These are phyloP conservation scores for Solanum aculeatissimum DNA, from an alignment of 305 asterid genomes.

Conservation along the genomic window DNA sequence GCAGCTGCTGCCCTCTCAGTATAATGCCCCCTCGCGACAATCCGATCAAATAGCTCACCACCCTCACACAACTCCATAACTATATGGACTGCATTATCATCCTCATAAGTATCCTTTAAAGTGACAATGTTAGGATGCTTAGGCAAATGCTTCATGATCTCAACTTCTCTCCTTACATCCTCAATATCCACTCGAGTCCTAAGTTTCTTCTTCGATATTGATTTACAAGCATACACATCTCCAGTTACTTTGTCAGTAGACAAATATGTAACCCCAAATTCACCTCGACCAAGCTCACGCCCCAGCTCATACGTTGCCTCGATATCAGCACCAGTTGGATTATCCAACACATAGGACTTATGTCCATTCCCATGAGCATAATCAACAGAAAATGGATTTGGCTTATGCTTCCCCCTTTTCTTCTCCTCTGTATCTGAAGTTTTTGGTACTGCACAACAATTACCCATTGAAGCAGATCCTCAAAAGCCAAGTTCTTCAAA, in stretches of 20 bases:
- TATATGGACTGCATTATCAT: conserved; percentile 65
- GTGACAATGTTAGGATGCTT: conserved; percentile 58
- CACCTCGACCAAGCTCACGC: conserved; percentile 76
- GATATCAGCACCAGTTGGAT: conserved; percentile 56
- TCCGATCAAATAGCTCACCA: conserved; percentile 77
- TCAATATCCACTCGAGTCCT: conserved; percentile 73
- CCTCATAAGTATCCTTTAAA: conserved; percentile 78
- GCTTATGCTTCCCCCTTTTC: conserved; percentile 14
- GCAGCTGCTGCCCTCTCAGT: conserved; percentile 82
- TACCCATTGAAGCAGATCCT: conserved; percentile 23
- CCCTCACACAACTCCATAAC: conserved; percentile 94
- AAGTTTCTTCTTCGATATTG: conserved; percentile 73
- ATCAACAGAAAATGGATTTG: conserved; percentile 29
- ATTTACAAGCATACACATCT: conserved; percentile 62
- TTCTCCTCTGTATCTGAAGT: conserved; percentile 15
- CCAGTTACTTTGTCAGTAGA: conserved; percentile 48
- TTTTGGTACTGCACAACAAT: conserved; percentile 32
- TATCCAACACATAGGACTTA: conserved; percentile 38
- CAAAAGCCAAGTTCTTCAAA: background rate
- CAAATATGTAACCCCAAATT: conserved; percentile 72
- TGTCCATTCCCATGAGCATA: conserved; percentile 20
- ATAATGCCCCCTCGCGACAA: conserved; percentile 72
- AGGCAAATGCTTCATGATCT: conserved; percentile 80
- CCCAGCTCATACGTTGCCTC: conserved; percentile 56
- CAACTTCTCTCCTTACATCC: conserved; percentile 82